Evolutionary conservation across 352 stramenopile genomes (phyloP).

Genomic region (Phytopythium cucurbitacearum): DNA sequence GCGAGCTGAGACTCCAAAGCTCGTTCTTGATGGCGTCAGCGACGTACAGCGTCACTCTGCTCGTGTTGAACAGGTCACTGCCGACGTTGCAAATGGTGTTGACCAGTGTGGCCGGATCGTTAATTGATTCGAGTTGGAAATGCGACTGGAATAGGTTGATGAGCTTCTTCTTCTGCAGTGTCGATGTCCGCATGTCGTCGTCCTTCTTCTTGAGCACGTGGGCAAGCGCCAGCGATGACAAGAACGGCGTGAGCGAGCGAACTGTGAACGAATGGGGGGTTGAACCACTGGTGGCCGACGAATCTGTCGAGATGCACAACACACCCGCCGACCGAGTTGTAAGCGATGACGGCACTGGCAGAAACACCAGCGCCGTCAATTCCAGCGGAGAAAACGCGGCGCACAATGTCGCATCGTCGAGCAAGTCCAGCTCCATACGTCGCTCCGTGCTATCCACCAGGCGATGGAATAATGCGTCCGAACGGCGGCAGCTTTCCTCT

Average conservation of each 20-base stretch:
- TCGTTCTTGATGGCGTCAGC: constrained; percentile 72
- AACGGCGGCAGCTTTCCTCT: neutral
- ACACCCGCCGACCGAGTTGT: constrained; percentile 30
- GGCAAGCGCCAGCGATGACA: constrained; percentile 37
- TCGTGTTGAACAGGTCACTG: constrained; percentile 63
- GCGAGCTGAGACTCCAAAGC: constrained; percentile 66
- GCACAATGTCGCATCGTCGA: constrained; percentile 21
- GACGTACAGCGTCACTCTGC: constrained; percentile 66
- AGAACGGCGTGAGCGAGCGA: constrained; percentile 37
- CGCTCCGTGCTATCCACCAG: constrained; percentile 36
- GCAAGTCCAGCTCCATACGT: constrained; percentile 34
- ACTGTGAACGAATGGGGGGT: neutral
- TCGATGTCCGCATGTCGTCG: constrained; percentile 55
- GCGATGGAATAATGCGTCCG: constrained; percentile 21
- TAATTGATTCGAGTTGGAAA: constrained; percentile 63
- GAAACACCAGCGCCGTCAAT: constrained; percentile 30
- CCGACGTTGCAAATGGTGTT: constrained; percentile 73
- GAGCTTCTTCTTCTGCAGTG: constrained; percentile 62
- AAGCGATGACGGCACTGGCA: constrained; percentile 41
- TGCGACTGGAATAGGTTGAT: constrained; percentile 59
- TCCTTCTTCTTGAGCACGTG: constrained; percentile 48
- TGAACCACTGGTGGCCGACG: constrained; percentile 7
- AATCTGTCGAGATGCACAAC: constrained; percentile 30
- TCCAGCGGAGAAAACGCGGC: constrained; percentile 8
- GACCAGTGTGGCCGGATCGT: constrained; percentile 64